Base-by-base conservation (phyloP, 305 asterid species). In the Fraxinus dipetala region DNA sequence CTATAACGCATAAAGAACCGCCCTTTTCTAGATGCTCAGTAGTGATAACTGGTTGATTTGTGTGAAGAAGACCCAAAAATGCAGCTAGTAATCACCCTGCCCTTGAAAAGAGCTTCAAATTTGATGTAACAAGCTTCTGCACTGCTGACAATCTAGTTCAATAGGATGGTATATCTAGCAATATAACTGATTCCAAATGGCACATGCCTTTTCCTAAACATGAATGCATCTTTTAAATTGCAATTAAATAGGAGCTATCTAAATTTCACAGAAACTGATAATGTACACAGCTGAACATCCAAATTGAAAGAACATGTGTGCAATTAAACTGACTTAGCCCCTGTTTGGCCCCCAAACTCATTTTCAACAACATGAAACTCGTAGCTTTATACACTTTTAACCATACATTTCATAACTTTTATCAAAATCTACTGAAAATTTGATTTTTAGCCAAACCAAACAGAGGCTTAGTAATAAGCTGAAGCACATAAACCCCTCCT, bases 51-150 rank as follows among this genome's bases (percentile, higher is more conserved):
- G 11, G 20, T 14, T 30, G 20, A 30, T 69, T 69, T 69, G 40
- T 69, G 75, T 4, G 40, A 69, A 65, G 18, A 65, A 30, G 11
- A 30, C 75, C 20, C 22, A 72, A 72, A 28, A 8, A 31, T 72
- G 76, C 76, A 32, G 76, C 76, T 72, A 72, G 48, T n/a, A 72
- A 31, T 70, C 22, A 69, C 22, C 38, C 24, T 72, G 28, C 74
- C 3, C 38, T 28, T 28, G 36, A 28, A 67, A 3, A 28, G 35
- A 67, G 36, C 36, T 28, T 67, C 18, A 67, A 67, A 26, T 26
- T 20, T 28, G 18, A 18, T 11, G 38, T 67, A 28, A 67, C 18
- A 67, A 67, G 18, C 36, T 67, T 28, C 36, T 13, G 32, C 16
- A 61, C n/a, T 7, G 72, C 72, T 61, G 32, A 67, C 74, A 28